These are phyloP conservation scores for Penicillium daleae DNA, from an alignment of 495 filamentous ascomycete genomes.

Conservation along the genomic window DNA sequence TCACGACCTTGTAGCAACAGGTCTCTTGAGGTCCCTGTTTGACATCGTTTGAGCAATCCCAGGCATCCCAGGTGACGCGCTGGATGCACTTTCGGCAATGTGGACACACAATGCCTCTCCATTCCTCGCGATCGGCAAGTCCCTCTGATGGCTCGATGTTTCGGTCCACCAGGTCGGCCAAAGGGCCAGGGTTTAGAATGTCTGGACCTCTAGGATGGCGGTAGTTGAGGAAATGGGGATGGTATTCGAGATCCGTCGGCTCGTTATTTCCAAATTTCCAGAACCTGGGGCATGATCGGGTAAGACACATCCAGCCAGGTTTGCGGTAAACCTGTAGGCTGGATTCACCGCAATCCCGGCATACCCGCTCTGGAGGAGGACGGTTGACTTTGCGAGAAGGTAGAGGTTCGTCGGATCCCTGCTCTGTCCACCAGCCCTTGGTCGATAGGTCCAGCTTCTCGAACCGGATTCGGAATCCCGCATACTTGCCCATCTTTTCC, in stretches of 20 bases:
- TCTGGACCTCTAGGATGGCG: conserved; percentile 39
- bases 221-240: conserved; percentile 58
- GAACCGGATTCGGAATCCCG: conserved; percentile 62
- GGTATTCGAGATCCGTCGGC: conserved; percentile 52
- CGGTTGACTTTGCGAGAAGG: conserved; percentile 21
- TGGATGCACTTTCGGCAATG: conserved; percentile 67
- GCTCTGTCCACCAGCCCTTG: conserved; percentile 72
- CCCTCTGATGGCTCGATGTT: conserved; percentile 21
- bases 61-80: conserved; percentile 63
- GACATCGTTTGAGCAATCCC: conserved; percentile 54
- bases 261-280: conserved; percentile 48
- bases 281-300: conserved; percentile 58
- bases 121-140: conserved; percentile 41
- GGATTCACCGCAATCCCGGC: conserved; percentile 40
- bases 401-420: conserved; percentile 28
- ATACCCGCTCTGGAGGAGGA: conserved; percentile 33
- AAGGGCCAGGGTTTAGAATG: conserved; percentile 38
- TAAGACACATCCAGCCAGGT: conserved; percentile 72
- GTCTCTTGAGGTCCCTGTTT: not conserved
- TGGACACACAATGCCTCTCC: conserved; percentile 75
- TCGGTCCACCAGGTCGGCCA: conserved; percentile 12
- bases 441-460: conserved; percentile 65
- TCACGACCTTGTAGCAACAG: conserved; percentile 37
- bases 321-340: conserved; percentile 53
- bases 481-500: conserved; percentile 55